These are phyloP conservation scores for Calocybe gambosa DNA, from an alignment of 1,284 basidiomycete species.

Conservation along the genomic window DNA sequence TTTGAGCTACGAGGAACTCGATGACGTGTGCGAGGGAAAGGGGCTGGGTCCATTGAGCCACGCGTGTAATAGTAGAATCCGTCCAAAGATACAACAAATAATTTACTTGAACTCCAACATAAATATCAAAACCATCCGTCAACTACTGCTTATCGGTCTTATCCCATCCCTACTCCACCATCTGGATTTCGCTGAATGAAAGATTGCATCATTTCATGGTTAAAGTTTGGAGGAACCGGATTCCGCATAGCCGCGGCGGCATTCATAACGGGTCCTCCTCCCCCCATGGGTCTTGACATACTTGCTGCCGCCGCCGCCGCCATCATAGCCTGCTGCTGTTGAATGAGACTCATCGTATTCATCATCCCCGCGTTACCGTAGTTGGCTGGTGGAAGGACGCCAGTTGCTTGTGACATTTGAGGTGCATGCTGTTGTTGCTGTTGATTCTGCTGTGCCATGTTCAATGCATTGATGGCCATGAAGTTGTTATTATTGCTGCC, in stretches of 20 bases:
- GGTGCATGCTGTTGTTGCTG: slow-evolving; percentile 23
- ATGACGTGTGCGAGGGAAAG: slow-evolving; percentile 47
- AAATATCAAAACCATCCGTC: not conserved
- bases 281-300: slow-evolving; percentile 13
- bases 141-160: slow-evolving; percentile 1
- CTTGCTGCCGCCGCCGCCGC: slow-evolving; percentile 4
- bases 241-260: slow-evolving; percentile 13
- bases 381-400: slow-evolving; percentile 7
- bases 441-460: slow-evolving; percentile 17
- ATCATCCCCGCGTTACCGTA: slow-evolving; percentile 17
- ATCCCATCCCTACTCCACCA: slow-evolving; percentile 18
- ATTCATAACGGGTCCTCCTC: slow-evolving; percentile 6
- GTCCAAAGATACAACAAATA: slow-evolving; percentile 8
- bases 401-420: slow-evolving; percentile 2
- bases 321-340: slow-evolving; percentile 16
- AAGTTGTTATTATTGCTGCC: not conserved
- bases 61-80: no score
- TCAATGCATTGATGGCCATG: slow-evolving; percentile 7
- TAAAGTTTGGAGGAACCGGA: slow-evolving; percentile 30
- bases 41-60: slow-evolving; percentile 11
- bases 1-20: slow-evolving; percentile 54
- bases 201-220: slow-evolving; percentile 53
- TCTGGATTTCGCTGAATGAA: slow-evolving; percentile 51
- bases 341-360: slow-evolving; percentile 15
- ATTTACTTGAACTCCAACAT: slow-evolving; percentile 1